phyloP scores from a whole-genome alignment of 352 stramenopile species.

The Pythium coloratum region DNA sequence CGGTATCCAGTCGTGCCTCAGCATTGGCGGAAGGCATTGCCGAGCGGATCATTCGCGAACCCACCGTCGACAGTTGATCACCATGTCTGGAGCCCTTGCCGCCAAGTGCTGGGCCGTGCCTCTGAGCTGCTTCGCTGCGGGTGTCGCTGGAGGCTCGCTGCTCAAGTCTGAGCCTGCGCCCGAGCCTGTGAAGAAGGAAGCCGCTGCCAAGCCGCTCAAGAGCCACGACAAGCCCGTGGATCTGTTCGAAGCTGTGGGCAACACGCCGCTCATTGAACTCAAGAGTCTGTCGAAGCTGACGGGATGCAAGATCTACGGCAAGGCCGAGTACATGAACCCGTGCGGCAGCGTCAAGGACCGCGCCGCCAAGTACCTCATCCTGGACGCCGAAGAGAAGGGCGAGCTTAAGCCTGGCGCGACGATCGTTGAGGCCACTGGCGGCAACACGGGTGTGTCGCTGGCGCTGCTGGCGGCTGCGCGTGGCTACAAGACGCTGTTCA shows the following conservation, averaged over 20 bases:
- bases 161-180: conserved; percentile 9
- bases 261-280: conserved; percentile 76
- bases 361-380: conserved; percentile 91
- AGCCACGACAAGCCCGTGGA: conserved; percentile 47
- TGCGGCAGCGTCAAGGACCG: conserved; percentile 94
- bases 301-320: conserved; percentile 74
- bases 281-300: conserved; percentile 66
- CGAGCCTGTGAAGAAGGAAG: background rate
- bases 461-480: conserved; percentile 85
- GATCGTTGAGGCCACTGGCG: conserved; percentile 83
- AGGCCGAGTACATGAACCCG: conserved; percentile 89
- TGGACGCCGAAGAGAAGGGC: conserved; percentile 87
- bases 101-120: conserved; percentile 27
- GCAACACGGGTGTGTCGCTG: conserved; percentile 92
- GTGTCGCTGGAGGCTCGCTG: conserved; percentile 26
- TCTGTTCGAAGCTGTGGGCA: conserved; percentile 66
- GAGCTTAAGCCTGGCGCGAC: conserved; percentile 70
- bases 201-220: background rate
- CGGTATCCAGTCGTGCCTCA: background rate
- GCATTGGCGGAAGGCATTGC: background rate
- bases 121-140: conserved; percentile 27
- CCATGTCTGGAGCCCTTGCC: background rate
- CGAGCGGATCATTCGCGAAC: background rate
- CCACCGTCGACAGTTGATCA: background rate
- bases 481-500: conserved; percentile 83